Base-by-base conservation (phyloP, 805 yeast genomes). In the Ogataea paraovalis region DNA sequence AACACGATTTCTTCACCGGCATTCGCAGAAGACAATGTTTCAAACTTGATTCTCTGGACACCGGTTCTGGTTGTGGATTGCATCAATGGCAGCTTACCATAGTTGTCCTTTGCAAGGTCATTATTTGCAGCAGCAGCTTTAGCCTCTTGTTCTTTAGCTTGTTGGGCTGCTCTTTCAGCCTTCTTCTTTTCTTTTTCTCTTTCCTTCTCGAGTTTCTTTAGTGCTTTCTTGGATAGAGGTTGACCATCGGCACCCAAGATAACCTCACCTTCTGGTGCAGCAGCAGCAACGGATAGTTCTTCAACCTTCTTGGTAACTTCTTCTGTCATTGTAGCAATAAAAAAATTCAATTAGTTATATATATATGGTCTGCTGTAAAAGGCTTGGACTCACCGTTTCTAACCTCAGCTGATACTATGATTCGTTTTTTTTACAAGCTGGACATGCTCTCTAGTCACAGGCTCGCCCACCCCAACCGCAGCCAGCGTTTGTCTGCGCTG, bases 151-250 rank as follows among this genome's bases (percentile, higher is more conserved):
- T 90, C 97, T 53, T 79, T 78, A 37, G 92, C 96, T 49, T 87
- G 71, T 70, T 87, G 87, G 34, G 86, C 95, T 44, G 94, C 97
- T 61, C 84, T 85, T 68, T 88, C 97, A 36, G 89, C 94, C 75
- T 91, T 91, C 78, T 91, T 92, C 64, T 78, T 82, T 57, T 85
- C 95, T 75, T 92, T 92, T 71, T 91, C 97, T 64, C 79, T 82
- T 70, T 88, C 96, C 64, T 92, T 92, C 67, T 87, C 94, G 53
- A 94, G 78, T 74, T 94, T 94, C 78, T 94, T 94, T 61, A 94
- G 73, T 2, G 97, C 99, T 67, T 91, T 94, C 71, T 94, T 94
- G 48, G 95, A 85, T 58, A 89, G 72, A 23, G 96, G 96, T 70
- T 78, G 82, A 39, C 97, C 96, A 64, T 86, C 92, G 32, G 64